Evolutionary conservation across 495 filamentous ascomycete genomes (phyloP).

Genomic region (Podospora appendiculata): DNA sequence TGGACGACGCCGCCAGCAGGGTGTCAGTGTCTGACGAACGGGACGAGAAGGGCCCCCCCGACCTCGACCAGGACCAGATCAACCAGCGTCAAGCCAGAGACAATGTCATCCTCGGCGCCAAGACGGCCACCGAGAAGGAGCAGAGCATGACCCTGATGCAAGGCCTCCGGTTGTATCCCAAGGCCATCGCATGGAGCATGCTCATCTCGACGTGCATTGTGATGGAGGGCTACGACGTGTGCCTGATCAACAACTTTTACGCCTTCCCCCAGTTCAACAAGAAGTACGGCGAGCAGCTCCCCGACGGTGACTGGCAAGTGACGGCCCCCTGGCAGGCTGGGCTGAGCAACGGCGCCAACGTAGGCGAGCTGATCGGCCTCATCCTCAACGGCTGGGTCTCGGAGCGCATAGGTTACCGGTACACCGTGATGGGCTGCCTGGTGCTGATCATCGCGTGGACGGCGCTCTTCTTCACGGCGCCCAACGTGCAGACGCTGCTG

Average conservation of each 20-base stretch:
- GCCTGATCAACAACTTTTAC: constrained; percentile 50
- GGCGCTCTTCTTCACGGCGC: constrained; percentile 69
- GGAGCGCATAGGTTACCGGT: constrained; percentile 65
- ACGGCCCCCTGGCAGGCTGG: constrained; percentile 71
- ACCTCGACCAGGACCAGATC: constrained; percentile 8
- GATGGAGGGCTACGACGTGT: constrained; percentile 60
- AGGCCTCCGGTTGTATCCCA: constrained; percentile 46
- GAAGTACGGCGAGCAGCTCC: constrained; percentile 55
- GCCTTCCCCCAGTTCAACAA: constrained; percentile 55
- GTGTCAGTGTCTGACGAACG: too few relatives aligned
- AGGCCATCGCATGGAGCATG: constrained; percentile 51
- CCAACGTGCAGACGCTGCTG: constrained; percentile 58
- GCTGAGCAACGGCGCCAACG: constrained; percentile 52
- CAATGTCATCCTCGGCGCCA: constrained; percentile 37
- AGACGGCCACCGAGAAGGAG: constrained; percentile 42
- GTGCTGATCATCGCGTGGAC: constrained; percentile 60
- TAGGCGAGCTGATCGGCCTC: constrained; percentile 69
- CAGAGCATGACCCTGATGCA: constrained; percentile 47
- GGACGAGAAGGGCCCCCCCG: not conserved
- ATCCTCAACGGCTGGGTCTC: constrained; percentile 70
- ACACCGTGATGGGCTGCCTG: constrained; percentile 64
- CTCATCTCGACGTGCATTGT: constrained; percentile 55
- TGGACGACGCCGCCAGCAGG: too few relatives aligned
- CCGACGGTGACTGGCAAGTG: constrained; percentile 57
- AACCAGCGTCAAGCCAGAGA: constrained; percentile 19